Evolutionary conservation across 1,284 basidiomycete species (phyloP).

Genomic region (Moesziomyces parantarcticus): DNA sequence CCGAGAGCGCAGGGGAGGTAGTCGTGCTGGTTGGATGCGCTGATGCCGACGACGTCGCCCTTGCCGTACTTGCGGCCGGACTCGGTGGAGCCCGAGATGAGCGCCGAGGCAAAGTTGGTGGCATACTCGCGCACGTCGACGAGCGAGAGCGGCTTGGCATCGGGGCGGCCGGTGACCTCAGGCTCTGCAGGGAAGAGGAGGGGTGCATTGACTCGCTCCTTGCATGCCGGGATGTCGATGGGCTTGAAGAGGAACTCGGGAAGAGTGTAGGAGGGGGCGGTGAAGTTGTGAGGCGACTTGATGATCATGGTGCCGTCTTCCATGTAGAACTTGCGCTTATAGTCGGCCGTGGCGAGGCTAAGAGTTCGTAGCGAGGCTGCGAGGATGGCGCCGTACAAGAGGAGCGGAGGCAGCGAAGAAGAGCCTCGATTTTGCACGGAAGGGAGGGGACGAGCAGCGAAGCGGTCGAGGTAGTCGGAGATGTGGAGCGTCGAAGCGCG

Average conservation of each 20-base stretch:
- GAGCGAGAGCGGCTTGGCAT: constrained; percentile 48
- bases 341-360: constrained; percentile 15
- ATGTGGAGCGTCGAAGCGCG: constrained; percentile 19
- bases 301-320: constrained; percentile 50
- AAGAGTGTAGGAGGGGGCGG: constrained; percentile 45
- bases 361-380: constrained; percentile 19
- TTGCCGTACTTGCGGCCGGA: constrained; percentile 49
- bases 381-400: constrained; percentile 26
- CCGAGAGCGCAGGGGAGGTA: constrained; percentile 58
- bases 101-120: constrained; percentile 48
- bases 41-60: constrained; percentile 59
- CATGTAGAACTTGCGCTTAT: constrained; percentile 28
- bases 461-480: constrained; percentile 28
- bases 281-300: constrained; percentile 45
- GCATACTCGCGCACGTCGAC: constrained; percentile 51
- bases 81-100: constrained; percentile 43
- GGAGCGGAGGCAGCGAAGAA: constrained; percentile 6
- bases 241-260: constrained; percentile 58
- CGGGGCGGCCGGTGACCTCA: constrained; percentile 27
- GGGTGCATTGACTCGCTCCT: constrained; percentile 28
- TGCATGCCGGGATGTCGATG: constrained; percentile 34
- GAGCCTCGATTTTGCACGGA: constrained; percentile 4
- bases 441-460: constrained; percentile 5
- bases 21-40: constrained; percentile 62
- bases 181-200: constrained; percentile 52